Base-by-base conservation (phyloP, 1,284 basidiomycete genomes). In the Pseudozyma hubeiensis region DNA sequence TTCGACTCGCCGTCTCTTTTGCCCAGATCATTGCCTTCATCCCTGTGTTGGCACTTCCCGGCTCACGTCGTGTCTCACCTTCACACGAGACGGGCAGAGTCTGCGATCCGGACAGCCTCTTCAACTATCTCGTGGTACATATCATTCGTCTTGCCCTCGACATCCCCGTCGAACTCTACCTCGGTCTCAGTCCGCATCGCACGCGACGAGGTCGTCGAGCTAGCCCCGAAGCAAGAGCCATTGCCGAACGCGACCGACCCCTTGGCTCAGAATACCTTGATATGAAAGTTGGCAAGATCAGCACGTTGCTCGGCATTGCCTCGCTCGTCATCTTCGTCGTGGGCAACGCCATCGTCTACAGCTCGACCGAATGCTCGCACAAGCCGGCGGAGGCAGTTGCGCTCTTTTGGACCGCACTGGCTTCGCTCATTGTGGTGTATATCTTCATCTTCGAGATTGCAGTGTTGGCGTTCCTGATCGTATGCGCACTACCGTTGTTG, bases 291-390 rank as follows among this genome's bases (percentile, higher is more conserved):
- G 57, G 60, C 50, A 64, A 62, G 53, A 50, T 80, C 48, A 55
- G 54, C 45, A 75, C 79, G 39, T 29, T 81, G 39, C 57, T 81
- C 41, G 73, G 74, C 46, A 63, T 81, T 17, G 61, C 64, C 5
- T 61, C 66, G 11, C 44, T 77, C 34, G 71, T 78, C 61, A 63
- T 80, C 54, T 81, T 80, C 45, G 63, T 75, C 41, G 71, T 80
- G 14, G 79, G 79, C 31, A 81, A 81, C 63, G 76, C 75, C 16
- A 66, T 72, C 44, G 72, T 79, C 35, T 81, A 78, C 53, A 74
- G 63, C 50, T 59, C 64, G 6, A 67, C 74, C 4, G 77, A 79
- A 48, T 80, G 77, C 64, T 67, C 75, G 13, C 67, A 59, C 11
- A 43, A 35, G 17, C 79, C 79, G 4, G 78, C 79, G 0, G 73